Conservation (phyloP, 768 basidiomycete species). For the Kwoniella mangroviensis region DNA sequence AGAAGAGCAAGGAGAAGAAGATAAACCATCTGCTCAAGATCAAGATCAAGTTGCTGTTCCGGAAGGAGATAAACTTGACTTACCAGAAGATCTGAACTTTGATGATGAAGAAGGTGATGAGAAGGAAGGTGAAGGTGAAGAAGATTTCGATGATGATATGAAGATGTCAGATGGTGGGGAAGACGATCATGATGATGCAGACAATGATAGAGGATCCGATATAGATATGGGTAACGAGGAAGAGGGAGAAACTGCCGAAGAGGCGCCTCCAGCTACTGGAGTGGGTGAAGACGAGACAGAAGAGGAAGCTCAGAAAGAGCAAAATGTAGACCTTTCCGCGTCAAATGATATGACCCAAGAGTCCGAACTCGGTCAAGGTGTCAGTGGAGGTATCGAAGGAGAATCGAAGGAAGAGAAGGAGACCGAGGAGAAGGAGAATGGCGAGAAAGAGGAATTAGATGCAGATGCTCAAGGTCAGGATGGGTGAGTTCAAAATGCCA, state of each 20-base stretch:
- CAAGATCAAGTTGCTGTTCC: slow-evolving; percentile 76
- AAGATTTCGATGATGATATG: slow-evolving; percentile 57
- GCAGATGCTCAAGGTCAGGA: slow-evolving; percentile 39
- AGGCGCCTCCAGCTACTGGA: slow-evolving; percentile 51
- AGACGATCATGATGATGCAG: slow-evolving; percentile 57
- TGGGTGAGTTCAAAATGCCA: slow-evolving; percentile 37
- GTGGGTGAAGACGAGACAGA: slow-evolving; percentile 50
- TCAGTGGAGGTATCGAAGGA: slow-evolving; percentile 32
- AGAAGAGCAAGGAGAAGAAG: slow-evolving; percentile 52
- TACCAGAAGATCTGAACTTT: slow-evolving; percentile 69
- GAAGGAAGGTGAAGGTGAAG: slow-evolving; percentile 26
- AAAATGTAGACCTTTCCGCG: slow-evolving; percentile 45
- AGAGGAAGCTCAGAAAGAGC: slow-evolving; percentile 42
- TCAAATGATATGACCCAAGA: slow-evolving; percentile 54
- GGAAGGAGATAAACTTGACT: slow-evolving; percentile 80
- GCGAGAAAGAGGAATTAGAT: slow-evolving; percentile 41
- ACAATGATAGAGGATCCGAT: slow-evolving; percentile 38
- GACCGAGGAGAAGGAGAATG: slow-evolving; percentile 54
- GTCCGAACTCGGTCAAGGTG: slow-evolving; percentile 37
- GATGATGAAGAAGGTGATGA: slow-evolving; percentile 47
- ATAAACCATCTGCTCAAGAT: slow-evolving; percentile 52
- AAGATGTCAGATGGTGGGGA: slow-evolving; percentile 40
- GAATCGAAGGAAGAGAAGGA: slow-evolving; percentile 59
- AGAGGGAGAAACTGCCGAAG: slow-evolving; percentile 41
- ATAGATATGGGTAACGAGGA: slow-evolving; percentile 40